Percentiles rank a stretch among this genome's conserved stretches.
These are phyloP conservation scores for Xylaria cubensis DNA, from an alignment of 495 filamentous ascomycete genomes.

Conservation along the genomic window DNA sequence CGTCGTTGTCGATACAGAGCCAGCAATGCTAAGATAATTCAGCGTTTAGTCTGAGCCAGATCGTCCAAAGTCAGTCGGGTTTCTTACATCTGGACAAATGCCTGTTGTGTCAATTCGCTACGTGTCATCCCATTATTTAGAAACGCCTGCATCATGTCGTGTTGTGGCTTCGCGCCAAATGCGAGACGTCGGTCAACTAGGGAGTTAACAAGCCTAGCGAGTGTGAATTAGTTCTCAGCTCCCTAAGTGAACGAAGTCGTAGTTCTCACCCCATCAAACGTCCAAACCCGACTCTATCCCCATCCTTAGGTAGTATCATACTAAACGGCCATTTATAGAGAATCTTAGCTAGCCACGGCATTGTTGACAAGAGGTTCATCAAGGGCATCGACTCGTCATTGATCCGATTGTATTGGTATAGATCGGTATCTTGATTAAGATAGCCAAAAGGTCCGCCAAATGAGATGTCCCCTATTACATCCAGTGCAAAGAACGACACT, in stretches of 20 bases:
- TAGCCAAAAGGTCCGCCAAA: constrained; percentile 49
- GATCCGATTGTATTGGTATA: constrained; percentile 37
- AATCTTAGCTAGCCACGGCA: constrained; percentile 32
- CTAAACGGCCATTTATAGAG: constrained; percentile 31
- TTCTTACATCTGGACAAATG: constrained; percentile 30
- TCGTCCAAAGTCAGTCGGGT: neutral
- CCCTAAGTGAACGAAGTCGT: neutral
- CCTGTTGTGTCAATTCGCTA: constrained; percentile 27
- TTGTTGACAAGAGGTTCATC: constrained; percentile 24
- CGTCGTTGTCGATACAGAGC: constrained; percentile 66
- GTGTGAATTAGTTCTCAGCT: constrained; percentile 8
- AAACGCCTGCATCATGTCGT: constrained; percentile 32
- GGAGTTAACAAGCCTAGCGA: constrained; percentile 26
- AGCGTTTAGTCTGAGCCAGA: neutral
- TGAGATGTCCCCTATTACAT: constrained; percentile 48
- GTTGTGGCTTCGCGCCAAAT: constrained; percentile 22
- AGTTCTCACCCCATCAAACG: constrained; percentile 34
- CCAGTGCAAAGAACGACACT: constrained; percentile 49
- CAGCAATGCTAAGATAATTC: constrained; percentile 49
- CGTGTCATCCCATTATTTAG: constrained; percentile 28
- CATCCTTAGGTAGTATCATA: constrained; percentile 30
- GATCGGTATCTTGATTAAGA: constrained; percentile 42
- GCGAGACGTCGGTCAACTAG: constrained; percentile 31
- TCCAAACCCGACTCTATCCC: constrained; percentile 39
- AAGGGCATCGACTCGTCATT: constrained; percentile 32